These are phyloP conservation scores for Pugionium dolabratum DNA, from an alignment of 345 rosid genomes.

Conservation along the genomic window DNA sequence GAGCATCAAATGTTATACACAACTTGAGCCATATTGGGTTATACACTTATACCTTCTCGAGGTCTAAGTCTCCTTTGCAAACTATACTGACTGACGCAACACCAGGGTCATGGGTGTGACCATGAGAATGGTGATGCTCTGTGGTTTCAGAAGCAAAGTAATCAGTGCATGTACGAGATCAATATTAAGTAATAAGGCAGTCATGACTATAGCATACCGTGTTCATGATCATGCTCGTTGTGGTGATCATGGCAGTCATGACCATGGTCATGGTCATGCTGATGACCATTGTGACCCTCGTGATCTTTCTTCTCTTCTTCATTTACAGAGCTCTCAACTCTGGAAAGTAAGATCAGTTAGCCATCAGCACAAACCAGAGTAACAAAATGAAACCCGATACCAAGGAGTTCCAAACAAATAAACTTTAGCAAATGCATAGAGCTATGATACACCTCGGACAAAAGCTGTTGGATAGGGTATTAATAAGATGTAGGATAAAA, in stretches of 20 bases:
- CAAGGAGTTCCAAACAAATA: constrained; percentile 5
- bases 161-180: constrained; percentile 15
- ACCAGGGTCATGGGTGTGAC: constrained; percentile 91
- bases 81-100: constrained; percentile 88
- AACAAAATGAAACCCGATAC: not conserved
- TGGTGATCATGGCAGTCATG: constrained; percentile 59
- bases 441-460: constrained; percentile 11
- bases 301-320: constrained; percentile 58
- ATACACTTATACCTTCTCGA: constrained; percentile 65
- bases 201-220: constrained; percentile 20
- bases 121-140: constrained; percentile 85
- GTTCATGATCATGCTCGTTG: constrained; percentile 62
- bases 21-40: constrained; percentile 14
- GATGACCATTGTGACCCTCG: constrained; percentile 50
- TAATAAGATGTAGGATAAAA: constrained; percentile 13
- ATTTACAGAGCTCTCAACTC: constrained; percentile 79
- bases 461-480: not conserved
- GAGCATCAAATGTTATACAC: not conserved
- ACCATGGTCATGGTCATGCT: constrained; percentile 49
- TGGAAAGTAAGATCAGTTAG: constrained; percentile 24
- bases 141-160: constrained; percentile 26
- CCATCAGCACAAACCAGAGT: constrained; percentile 18
- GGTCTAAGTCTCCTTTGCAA: constrained; percentile 89
- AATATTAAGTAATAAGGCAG: not conserved
- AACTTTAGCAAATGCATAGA: constrained; percentile 6